A percentile compares a stretch with the other conserved stretches of the same genome.
These are phyloP conservation scores for Glycyrrhiza uralensis DNA, from an alignment of 306 rosid genomes.

Conservation along the genomic window DNA sequence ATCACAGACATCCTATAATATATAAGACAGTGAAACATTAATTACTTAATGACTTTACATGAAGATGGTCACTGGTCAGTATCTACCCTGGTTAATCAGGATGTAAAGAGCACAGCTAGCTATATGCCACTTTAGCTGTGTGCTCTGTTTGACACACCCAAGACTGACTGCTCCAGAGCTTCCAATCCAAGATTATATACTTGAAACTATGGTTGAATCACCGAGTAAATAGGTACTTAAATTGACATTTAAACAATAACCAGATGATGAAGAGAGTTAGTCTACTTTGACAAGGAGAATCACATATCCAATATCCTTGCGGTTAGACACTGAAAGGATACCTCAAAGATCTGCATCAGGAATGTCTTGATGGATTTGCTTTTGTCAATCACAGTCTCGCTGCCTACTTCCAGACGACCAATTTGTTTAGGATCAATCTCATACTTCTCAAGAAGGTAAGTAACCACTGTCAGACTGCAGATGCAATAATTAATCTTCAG, in stretches of 20 bases:
- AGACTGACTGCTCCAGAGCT: background rate
- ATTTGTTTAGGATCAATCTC: constrained; percentile 85
- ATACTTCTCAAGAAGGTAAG: constrained; percentile 83
- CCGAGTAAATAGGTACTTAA: background rate
- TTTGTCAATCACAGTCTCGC: constrained; percentile 98
- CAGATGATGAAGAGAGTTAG: background rate
- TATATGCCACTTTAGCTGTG: constrained; percentile 1
- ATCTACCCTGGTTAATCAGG: background rate
- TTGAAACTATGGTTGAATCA: constrained; percentile 1
- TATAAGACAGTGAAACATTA: constrained; percentile 1
- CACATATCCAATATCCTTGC: background rate
- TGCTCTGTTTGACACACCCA: background rate
- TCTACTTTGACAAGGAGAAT: background rate
- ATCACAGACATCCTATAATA: background rate
- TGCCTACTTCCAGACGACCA: constrained; percentile 98
- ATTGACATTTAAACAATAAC: constrained; percentile 2
- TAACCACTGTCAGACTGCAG: constrained; percentile 90
- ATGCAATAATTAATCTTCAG: constrained; percentile 26
- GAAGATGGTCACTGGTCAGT: background rate
- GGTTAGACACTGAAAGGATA: constrained; percentile 22
- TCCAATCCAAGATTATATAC: constrained; percentile 7
- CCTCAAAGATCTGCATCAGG: constrained; percentile 98
- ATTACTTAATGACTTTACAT: background rate
- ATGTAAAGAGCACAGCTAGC: constrained; percentile 17
- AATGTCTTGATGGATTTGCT: constrained; percentile 99